Base-by-base conservation (phyloP, 805 yeast genomes). In the Lipomyces yamadae region DNA sequence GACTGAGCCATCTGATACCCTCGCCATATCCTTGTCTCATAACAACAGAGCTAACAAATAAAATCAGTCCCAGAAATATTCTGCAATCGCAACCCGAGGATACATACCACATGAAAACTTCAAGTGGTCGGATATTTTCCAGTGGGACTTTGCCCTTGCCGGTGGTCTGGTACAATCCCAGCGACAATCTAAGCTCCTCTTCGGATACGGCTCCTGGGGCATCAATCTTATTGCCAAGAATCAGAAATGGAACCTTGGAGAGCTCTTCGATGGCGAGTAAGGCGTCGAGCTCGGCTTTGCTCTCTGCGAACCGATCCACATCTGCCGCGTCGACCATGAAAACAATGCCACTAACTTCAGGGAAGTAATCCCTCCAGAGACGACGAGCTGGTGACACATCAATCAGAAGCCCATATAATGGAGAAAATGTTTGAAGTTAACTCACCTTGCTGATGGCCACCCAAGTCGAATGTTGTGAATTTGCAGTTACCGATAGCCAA, bases 1-100 rank as follows among this genome's bases (percentile, higher is more conserved):
- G 97, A 69, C 97, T 92, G 77, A 95, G 86, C 98, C 98, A 95
- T 85, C 92, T 90, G 86, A 95, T 92, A 70, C 97, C 99, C 75
- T 95, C 98, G 68, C 97, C 96, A 80, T 95, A 95, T 75, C 99
- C 99, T 80, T 91, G 93, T 85, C 98, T 91, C 97, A 93, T 90
- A 64, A 93, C 97, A 72, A 95, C 97, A 34, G 97, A 92, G 81
- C 68, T 63, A 18, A 24, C 24, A 4, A 52, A n/a, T 8, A 32
- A 30, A 29, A 45, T 50, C 34, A 59, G 11, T n/a, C 30, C n/a
- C 34, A 13, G 33, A 35, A 6, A n/a, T 24, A 24, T 11, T 18
- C 34, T 7, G 11, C 24, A 29, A 35, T 10, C 13, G 34, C 48
- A 50, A 15, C 11, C 24, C 24, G 24, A 7, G 10, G 15, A 56